phyloP scores from a whole-genome alignment of 1,284 basidiomycete genomes.

The Cryptococcus jaspeensis region DNA sequence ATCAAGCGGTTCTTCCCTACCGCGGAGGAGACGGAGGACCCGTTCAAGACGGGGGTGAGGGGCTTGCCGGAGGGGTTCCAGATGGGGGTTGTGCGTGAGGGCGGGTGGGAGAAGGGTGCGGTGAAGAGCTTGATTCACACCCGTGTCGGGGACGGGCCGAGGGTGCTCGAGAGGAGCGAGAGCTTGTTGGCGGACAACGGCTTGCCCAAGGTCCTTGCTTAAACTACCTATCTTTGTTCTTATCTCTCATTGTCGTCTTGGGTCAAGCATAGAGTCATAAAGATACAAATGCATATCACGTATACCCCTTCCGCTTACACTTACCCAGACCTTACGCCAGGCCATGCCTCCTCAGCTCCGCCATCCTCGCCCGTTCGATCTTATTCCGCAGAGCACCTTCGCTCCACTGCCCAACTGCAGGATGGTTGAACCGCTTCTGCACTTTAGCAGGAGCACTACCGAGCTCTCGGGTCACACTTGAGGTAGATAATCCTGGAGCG shows the following conservation, averaged over 20 bases:
- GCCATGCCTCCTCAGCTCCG: slow-evolving; percentile 6
- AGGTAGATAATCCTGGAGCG: not conserved
- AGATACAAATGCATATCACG: no score
- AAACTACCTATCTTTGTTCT: not conserved
- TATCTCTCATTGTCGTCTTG: no score
- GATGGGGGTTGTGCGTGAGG: slow-evolving; percentile 63
- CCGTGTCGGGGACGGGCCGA: slow-evolving; percentile 83
- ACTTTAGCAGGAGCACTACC: not conserved
- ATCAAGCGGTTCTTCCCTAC: slow-evolving; percentile 83
- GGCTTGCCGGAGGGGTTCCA: slow-evolving; percentile 70
- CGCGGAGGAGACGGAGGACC: slow-evolving; percentile 68
- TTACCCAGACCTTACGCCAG: not conserved
- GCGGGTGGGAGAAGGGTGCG: slow-evolving; percentile 66
- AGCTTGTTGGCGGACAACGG: slow-evolving; percentile 51
- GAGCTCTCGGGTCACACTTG: not conserved
- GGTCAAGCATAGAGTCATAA: no score
- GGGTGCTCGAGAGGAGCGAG: slow-evolving; percentile 52
- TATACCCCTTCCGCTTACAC: no score
- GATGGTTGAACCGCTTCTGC: slow-evolving; percentile 1
- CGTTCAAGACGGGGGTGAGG: slow-evolving; percentile 62
- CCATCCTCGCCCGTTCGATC: slow-evolving; percentile 15
- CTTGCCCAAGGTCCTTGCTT: slow-evolving; percentile 50
- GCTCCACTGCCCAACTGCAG: not conserved
- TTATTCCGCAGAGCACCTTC: slow-evolving; percentile 17
- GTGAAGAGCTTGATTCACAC: slow-evolving; percentile 90